These are phyloP conservation scores for Omphalotus olearius DNA, from an alignment of 1,284 basidiomycete genomes.

Conservation along the genomic window DNA sequence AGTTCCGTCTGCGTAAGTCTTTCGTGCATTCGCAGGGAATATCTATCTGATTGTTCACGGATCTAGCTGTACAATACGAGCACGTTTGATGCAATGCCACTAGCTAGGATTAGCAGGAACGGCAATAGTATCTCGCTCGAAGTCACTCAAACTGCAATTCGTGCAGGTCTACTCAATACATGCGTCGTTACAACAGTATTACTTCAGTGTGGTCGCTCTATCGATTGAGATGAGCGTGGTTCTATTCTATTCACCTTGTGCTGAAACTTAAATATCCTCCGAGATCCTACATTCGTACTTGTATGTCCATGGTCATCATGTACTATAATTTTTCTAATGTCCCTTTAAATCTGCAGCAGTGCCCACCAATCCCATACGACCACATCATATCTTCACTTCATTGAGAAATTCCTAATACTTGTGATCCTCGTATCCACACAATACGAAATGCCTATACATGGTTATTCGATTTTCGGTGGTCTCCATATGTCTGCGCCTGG, in stretches of 20 bases:
- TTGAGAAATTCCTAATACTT: too few relatives aligned
- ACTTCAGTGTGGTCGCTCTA: conserved; percentile 25
- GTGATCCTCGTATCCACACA: too few relatives aligned
- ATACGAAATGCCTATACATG: too few relatives aligned
- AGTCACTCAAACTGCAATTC: conserved; percentile 25
- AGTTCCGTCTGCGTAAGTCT: conserved; percentile 31
- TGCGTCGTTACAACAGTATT: conserved; percentile 27
- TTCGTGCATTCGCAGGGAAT: neutral
- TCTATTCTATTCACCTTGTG: neutral
- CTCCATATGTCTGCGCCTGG: too few relatives aligned
- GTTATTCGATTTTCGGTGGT: too few relatives aligned
- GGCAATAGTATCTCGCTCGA: conserved; percentile 25
- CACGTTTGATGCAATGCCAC: conserved; percentile 14
- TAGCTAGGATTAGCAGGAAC: conserved; percentile 26
- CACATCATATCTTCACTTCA: too few relatives aligned
- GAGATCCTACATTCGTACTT: neutral
- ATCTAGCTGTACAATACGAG: conserved; percentile 14
- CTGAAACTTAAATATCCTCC: too few relatives aligned
- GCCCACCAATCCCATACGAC: neutral
- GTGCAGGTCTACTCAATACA: conserved; percentile 26
- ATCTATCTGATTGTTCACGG: neutral
- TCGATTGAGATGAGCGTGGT: neutral
- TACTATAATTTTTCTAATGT: neutral
- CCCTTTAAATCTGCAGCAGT: neutral
- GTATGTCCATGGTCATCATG: neutral